Conservation (phyloP, 1,284 basidiomycete genomes). For the Macrocybe sp. region DNA sequence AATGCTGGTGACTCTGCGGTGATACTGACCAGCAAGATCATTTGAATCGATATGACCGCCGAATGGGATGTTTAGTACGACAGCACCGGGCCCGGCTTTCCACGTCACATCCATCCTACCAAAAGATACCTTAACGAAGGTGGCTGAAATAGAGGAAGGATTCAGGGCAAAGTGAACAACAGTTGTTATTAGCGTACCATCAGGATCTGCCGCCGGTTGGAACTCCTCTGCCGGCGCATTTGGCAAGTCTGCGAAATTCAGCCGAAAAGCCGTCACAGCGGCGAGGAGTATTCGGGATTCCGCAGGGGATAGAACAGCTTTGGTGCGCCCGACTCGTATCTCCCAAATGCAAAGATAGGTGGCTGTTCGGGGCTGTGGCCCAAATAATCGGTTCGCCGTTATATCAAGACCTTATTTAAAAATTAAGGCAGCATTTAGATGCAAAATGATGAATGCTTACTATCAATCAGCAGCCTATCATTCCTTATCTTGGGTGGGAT, state of each 20-base stretch:
- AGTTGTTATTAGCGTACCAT: slow-evolving; percentile 46
- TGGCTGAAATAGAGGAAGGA: slow-evolving; percentile 39
- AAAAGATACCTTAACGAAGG: slow-evolving; percentile 63
- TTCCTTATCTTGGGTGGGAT: slow-evolving; percentile 19
- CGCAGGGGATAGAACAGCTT: slow-evolving; percentile 50
- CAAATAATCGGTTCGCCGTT: slow-evolving; percentile 81
- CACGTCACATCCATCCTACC: slow-evolving; percentile 52
- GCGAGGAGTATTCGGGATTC: slow-evolving; percentile 51
- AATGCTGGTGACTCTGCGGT: slow-evolving; percentile 56
- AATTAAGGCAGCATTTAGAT: slow-evolving; percentile 18
- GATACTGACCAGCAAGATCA: slow-evolving; percentile 63
- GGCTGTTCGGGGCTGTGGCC: slow-evolving; percentile 76
- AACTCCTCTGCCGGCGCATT: slow-evolving; percentile 80
- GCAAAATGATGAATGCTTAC: slow-evolving; percentile 29
- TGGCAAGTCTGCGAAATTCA: slow-evolving; percentile 69
- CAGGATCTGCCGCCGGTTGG: slow-evolving; percentile 59
- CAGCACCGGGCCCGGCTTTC: slow-evolving; percentile 44
- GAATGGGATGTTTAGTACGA: slow-evolving; percentile 51
- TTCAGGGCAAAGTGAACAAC: slow-evolving; percentile 15
- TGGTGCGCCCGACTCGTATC: slow-evolving; percentile 60
- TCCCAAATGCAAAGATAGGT: slow-evolving; percentile 94
- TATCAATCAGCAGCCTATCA: slow-evolving; percentile 57
- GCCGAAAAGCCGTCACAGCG: slow-evolving; percentile 53
- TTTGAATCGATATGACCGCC: slow-evolving; percentile 70
- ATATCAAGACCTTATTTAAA: slow-evolving; percentile 63